phyloP scores from a whole-genome alignment of 176 grass and related monocot species.

The Oryza meyeriana region DNA sequence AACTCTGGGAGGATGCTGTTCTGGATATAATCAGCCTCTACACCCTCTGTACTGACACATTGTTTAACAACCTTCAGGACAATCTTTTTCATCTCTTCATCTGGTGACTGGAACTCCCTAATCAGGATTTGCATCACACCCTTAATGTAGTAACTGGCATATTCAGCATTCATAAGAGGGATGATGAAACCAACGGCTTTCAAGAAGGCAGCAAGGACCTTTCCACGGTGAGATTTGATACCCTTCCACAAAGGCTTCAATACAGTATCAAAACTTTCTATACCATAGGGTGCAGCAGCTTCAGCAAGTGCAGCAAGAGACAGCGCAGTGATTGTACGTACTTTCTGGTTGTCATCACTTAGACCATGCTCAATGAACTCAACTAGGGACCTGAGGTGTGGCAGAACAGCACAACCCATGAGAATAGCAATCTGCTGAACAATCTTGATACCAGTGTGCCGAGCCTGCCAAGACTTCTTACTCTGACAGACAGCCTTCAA shows the following conservation, averaged over 20 bases:
- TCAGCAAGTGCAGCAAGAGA: conserved; percentile 94
- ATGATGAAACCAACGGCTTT: conserved; percentile 99
- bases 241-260: conserved; percentile 98
- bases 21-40: conserved; percentile 87
- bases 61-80: conserved; percentile 97
- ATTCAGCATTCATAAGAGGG: conserved; percentile 98
- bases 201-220: conserved; percentile 91
- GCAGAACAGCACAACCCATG: conserved; percentile 89
- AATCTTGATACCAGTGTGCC: conserved; percentile 94
- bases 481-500: conserved; percentile 74
- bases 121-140: conserved; percentile 92
- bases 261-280: conserved; percentile 95
- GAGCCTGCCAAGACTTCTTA: conserved; percentile 90
- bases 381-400: conserved; percentile 86
- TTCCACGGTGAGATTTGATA: conserved; percentile 81
- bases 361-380: conserved; percentile 96
- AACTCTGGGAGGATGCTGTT: conserved; percentile 83
- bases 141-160: conserved; percentile 97
- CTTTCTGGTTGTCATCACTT: conserved; percentile 91
- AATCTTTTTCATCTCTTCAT: conserved; percentile 99
- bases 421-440: conserved; percentile 98
- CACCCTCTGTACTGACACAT: conserved; percentile 95
- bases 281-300: conserved; percentile 88
- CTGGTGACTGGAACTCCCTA: conserved; percentile 94
- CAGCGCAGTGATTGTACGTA: conserved; percentile 88